Percentiles rank a stretch among this genome's conserved stretches.
Conservation (phyloP, 1,139 yeast species). For the Yamadazyma oceani region DNA sequence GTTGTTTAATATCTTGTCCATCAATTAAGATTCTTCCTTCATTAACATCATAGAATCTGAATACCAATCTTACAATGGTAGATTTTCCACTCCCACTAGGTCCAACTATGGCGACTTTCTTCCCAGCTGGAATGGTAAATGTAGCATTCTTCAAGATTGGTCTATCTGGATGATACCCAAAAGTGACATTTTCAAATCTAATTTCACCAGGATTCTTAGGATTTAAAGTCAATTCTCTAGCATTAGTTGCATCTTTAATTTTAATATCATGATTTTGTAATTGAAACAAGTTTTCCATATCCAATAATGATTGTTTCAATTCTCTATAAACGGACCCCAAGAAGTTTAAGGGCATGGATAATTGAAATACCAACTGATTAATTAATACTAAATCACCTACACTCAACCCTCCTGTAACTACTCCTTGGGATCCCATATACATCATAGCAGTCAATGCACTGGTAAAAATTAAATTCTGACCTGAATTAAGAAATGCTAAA, state of each 20-base stretch:
- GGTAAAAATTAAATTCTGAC: slow-evolving; percentile 90
- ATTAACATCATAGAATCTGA: slow-evolving; percentile 84
- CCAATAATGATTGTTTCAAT: slow-evolving; percentile 84
- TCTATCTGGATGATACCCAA: slow-evolving; percentile 87
- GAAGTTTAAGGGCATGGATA: slow-evolving; percentile 91
- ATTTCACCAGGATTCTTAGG: slow-evolving; percentile 63
- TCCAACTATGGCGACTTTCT: slow-evolving; percentile 90
- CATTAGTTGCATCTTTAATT: slow-evolving; percentile 61
- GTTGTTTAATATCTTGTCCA: slow-evolving; percentile 82
- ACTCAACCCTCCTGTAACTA: slow-evolving; percentile 73
- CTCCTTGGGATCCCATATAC: slow-evolving; percentile 98
- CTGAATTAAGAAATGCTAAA: slow-evolving; percentile 83
- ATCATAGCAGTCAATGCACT: slow-evolving; percentile 93
- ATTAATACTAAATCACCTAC: slow-evolving; percentile 97
- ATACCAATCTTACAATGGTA: slow-evolving; percentile 78
- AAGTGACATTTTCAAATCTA: slow-evolving; percentile 84
- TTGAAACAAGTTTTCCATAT: slow-evolving; percentile 88
- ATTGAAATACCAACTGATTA: slow-evolving; percentile 92
- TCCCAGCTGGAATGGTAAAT: slow-evolving; percentile 87
- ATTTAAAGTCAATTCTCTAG: slow-evolving; percentile 55
- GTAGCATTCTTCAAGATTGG: slow-evolving; percentile 80
- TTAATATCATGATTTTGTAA: slow-evolving; percentile 72
- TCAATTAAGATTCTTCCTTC: slow-evolving; percentile 80
- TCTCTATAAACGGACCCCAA: slow-evolving; percentile 95
- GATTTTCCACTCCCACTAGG: slow-evolving; percentile 97